phyloP scores from a whole-genome alignment of 805 yeast species.

The Candida nitratophila region DNA sequence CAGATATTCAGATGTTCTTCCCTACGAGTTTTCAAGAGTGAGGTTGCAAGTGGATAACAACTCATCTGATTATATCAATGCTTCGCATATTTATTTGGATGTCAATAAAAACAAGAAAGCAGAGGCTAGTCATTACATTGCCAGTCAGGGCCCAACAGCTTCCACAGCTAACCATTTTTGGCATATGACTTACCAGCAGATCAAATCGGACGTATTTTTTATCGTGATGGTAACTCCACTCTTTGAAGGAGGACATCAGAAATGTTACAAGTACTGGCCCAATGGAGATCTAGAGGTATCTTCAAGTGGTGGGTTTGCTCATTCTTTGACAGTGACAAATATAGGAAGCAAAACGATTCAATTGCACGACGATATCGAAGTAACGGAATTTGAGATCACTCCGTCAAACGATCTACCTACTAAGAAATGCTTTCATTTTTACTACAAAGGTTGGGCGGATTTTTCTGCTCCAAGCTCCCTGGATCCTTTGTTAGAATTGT shows the following conservation, averaged over 20 bases:
- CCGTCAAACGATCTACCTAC: background rate
- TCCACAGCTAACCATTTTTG: conserved; percentile 38
- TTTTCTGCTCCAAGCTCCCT: conserved; percentile 31
- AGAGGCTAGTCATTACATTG: conserved; percentile 39
- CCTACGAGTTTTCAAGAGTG: conserved; percentile 58
- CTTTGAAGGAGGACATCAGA: conserved; percentile 30
- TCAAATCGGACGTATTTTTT: conserved; percentile 27
- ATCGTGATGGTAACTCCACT: conserved; percentile 74
- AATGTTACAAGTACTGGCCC: conserved; percentile 37
- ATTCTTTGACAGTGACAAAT: conserved; percentile 4
- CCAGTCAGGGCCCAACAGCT: conserved; percentile 60
- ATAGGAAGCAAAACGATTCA: background rate
- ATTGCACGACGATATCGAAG: background rate
- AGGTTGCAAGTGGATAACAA: conserved; percentile 24
- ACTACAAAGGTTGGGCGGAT: conserved; percentile 40
- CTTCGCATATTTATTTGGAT: conserved; percentile 22
- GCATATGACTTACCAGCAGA: conserved; percentile 29
- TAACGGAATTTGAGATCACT: conserved; percentile 1
- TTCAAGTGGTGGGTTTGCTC: conserved; percentile 2
- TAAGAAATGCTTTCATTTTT: conserved; percentile 32
- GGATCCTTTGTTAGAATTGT: conserved; percentile 22
- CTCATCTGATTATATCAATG: conserved; percentile 30
- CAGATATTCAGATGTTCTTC: conserved; percentile 56
- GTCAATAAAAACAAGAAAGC: conserved; percentile 2
- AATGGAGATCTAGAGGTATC: conserved; percentile 7